Evolutionary conservation across 192 early-diverging fungal genomes (phyloP), one percentile per base, ranked within the genome.

Genomic region (Rhizophagus clarus): DNA sequence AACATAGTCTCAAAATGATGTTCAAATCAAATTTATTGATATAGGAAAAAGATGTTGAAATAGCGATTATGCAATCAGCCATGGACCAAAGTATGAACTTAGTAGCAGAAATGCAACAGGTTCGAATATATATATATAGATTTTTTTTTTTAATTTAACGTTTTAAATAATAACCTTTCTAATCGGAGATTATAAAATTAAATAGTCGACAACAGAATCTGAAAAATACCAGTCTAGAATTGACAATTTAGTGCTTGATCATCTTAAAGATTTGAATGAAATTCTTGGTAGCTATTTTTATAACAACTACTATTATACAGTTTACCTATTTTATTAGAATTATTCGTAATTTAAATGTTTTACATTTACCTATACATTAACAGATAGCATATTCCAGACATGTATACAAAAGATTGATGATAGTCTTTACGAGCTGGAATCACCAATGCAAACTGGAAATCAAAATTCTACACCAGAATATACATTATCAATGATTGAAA

Each of bases 351-450:
- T n/a, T 31, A 60, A 32, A n/a, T 62, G 10, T 77, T 32, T 15
- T 45, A n/a, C 24, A 47, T 61, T 2, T 61, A 51, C 15, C 56
- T 20, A 11, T 31, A 34, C 0, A 69, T 70, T 77, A 12, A 42
- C 81, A 92, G 96, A 99, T 80, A 93, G 93, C 29, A 94, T 99
- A 68, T 85, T 99, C 76, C 90, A 91, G 34, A 91, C 94, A 34
- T 97, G 96, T 83, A 91, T 95, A 34, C 88, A 91, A 83, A 95
- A 94, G 83, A 91, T 97, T 40, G 93, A 97, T 78, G 96, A 99
- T 81, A 90, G 95, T 14, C 89, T 97, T 29, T 97, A 96, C 80
- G 91, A 96, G 69, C 84, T 97, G 24, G 95, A 95, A 81, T 88
- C 91, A 34, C 92, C 96, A 24, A 89, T 92, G 22, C 92, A 94